Percentiles rank a stretch among this genome's conserved stretches.
Conservation (phyloP, 2,329 filamentous ascomycete genomes). For the Ceratocystis diversiconidia region DNA sequence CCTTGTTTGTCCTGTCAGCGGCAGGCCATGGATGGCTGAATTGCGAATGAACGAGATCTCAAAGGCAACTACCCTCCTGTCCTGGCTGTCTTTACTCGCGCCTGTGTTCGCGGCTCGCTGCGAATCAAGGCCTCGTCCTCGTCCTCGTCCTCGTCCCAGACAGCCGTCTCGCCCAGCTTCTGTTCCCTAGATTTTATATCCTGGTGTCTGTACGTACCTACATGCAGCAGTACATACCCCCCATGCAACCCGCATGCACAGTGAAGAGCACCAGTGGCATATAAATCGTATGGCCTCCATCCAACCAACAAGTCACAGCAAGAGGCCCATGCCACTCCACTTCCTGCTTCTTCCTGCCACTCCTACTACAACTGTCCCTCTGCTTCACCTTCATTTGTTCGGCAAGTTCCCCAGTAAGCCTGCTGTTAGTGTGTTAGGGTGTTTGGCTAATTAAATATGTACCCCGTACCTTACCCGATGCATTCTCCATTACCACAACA, state of each 20-base stretch:
- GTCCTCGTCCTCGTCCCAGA: too few species aligned
- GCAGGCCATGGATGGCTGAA: neutral
- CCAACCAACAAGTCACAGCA: neutral
- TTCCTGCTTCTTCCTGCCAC: neutral
- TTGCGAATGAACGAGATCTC: neutral
- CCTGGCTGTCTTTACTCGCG: neutral
- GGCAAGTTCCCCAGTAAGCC: neutral
- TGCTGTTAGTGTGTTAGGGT: neutral
- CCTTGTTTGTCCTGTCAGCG: neutral
- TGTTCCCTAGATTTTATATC: neutral
- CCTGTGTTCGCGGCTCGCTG: neutral
- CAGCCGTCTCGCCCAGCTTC: too few species aligned
- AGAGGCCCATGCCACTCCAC: neutral
- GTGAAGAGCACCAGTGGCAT: neutral
- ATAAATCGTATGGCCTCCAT: neutral
- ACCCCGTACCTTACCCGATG: slow-evolving; percentile 1
- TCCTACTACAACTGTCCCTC: neutral
- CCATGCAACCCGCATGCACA: neutral
- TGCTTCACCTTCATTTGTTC: neutral
- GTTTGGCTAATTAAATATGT: neutral
- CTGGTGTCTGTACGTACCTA: neutral
- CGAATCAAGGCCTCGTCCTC: too few species aligned
- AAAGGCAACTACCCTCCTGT: neutral
- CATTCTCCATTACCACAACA: neutral
- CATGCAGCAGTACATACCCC: neutral